Base-by-base conservation (phyloP, 2,329 filamentous ascomycete species). In the Tolypocladium cylindrosporum region DNA sequence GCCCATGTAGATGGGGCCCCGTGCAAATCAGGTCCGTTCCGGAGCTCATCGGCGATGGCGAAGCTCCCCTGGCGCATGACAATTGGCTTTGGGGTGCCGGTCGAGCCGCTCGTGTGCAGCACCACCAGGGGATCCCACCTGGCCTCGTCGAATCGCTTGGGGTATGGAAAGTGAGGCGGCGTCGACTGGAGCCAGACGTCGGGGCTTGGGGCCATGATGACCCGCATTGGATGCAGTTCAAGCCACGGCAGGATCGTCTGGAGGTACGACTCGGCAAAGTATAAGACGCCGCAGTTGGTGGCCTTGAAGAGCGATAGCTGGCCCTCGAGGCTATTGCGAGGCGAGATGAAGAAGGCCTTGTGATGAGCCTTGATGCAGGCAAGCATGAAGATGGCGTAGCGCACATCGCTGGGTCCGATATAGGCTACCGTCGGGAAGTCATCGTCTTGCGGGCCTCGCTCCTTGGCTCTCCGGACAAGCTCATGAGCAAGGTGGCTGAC, bases 271-370 rank as follows among this genome's bases (percentile, higher is more conserved):
- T 57, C 56, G 14, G 61, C 60, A 36, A 68, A 75, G 50, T 65
- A 68, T 21, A 80, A 40, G n/a, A 68, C 63, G 48, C 69, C 66
- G 64, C 77, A 79, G 56, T 75, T 65, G 0, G 77, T 77, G 31
- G 66, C 67, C 39, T 77, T 68, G 41, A 80, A 75, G 0, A 80
- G 70, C 41, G 72, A 74, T 1, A 57, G 10, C 13, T 60, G 6
- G 31, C 55, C 58, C 43, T 63, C 58, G 9, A 54, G 10, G 34
- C 57, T 63, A 52, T 63, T 63, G 14, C 61, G 56, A 1, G 61
- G 61, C 1, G 61, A 63, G 34, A 59, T 42, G 52, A 61, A 59
- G 13, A 63, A 56, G 11, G 53, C 60, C 42, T 58, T 37, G 55
- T 57, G 59, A 13, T 56, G 39, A 1, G 58, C 58, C 43, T 63